phyloP scores from a whole-genome alignment of 768 basidiomycete genomes.

The Suillus discolor region DNA sequence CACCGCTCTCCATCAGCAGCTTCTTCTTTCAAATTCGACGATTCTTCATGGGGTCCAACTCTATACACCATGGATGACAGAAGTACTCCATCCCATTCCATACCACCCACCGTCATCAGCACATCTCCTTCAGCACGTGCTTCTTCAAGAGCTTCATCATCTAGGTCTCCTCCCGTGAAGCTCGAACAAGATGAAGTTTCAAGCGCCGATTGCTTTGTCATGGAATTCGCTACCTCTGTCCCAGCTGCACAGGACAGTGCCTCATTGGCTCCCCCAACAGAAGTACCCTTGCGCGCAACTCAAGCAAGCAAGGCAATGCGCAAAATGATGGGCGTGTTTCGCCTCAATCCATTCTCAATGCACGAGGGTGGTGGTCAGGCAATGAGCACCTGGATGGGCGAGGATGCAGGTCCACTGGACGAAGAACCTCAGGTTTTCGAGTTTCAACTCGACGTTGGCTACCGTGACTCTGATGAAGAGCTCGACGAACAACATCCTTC shows the following conservation, averaged over 20 bases:
- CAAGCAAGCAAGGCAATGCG: slow-evolving; percentile 73
- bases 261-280: slow-evolving; percentile 55
- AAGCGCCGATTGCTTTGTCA: slow-evolving; percentile 34
- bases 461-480: slow-evolving; percentile 21
- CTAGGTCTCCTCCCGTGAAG: slow-evolving; percentile 32
- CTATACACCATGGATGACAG: slow-evolving; percentile 37
- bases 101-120: slow-evolving; percentile 34
- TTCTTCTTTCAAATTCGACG: slow-evolving; percentile 23
- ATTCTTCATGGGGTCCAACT: slow-evolving; percentile 30
- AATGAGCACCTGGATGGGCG: slow-evolving; percentile 45
- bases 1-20: slow-evolving; percentile 19
- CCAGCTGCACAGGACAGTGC: slow-evolving; percentile 36
- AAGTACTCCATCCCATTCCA: slow-evolving; percentile 35
- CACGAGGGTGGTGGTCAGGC: slow-evolving; percentile 51
- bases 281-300: slow-evolving; percentile 76
- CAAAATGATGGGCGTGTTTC: slow-evolving; percentile 76
- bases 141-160: slow-evolving; percentile 34
- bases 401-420: slow-evolving; percentile 60
- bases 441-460: slow-evolving; percentile 56
- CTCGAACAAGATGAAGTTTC: slow-evolving; percentile 32
- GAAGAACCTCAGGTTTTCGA: slow-evolving; percentile 65
- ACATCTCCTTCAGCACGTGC: slow-evolving; percentile 38
- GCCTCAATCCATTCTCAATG: slow-evolving; percentile 76
- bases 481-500: slow-evolving; percentile 20
- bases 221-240: slow-evolving; percentile 34